phyloP scores from a whole-genome alignment of 345 rosid species.

The Aethionema arabicum region DNA sequence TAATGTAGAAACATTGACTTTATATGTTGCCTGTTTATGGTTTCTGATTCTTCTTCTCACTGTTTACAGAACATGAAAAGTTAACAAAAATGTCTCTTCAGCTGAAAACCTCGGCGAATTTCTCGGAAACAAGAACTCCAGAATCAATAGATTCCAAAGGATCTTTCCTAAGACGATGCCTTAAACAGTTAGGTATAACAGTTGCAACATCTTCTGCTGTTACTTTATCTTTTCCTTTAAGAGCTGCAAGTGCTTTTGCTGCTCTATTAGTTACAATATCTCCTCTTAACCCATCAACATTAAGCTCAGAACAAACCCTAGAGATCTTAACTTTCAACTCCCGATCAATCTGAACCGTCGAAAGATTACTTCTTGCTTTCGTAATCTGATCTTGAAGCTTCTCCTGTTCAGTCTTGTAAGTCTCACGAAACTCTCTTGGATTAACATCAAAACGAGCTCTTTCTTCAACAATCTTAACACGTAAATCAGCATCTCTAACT shows the following conservation, averaged over 20 bases:
- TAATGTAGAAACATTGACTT: slow-evolving; percentile 10
- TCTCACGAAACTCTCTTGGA: slow-evolving; percentile 83
- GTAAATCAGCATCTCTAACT: slow-evolving; percentile 87
- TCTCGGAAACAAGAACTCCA: slow-evolving; percentile 80
- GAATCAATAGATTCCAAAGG: slow-evolving; percentile 95
- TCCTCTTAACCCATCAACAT: slow-evolving; percentile 94
- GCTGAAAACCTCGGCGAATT: slow-evolving; percentile 84
- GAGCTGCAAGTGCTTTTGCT: slow-evolving; percentile 87
- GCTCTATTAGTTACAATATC: slow-evolving; percentile 97
- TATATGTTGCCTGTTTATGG: slow-evolving; percentile 24
- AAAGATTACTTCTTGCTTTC: slow-evolving; percentile 61
- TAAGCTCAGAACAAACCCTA: slow-evolving; percentile 87
- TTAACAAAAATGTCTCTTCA: slow-evolving; percentile 37
- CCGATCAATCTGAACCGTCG: slow-evolving; percentile 75
- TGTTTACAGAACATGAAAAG: slow-evolving; percentile 26
- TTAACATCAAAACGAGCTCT: slow-evolving; percentile 81
- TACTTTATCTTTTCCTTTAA: slow-evolving; percentile 79
- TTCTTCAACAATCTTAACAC: slow-evolving; percentile 97
- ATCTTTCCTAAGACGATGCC: slow-evolving; percentile 97
- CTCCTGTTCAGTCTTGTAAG: slow-evolving; percentile 82
- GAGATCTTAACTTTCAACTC: slow-evolving; percentile 93
- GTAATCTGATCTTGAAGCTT: slow-evolving; percentile 85
- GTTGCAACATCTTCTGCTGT: slow-evolving; percentile 92
- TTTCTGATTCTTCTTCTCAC: slow-evolving; percentile 32
- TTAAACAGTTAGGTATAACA: slow-evolving; percentile 92